Conservation (phyloP, 768 basidiomycete species). For the Tephrocybe sp. region DNA sequence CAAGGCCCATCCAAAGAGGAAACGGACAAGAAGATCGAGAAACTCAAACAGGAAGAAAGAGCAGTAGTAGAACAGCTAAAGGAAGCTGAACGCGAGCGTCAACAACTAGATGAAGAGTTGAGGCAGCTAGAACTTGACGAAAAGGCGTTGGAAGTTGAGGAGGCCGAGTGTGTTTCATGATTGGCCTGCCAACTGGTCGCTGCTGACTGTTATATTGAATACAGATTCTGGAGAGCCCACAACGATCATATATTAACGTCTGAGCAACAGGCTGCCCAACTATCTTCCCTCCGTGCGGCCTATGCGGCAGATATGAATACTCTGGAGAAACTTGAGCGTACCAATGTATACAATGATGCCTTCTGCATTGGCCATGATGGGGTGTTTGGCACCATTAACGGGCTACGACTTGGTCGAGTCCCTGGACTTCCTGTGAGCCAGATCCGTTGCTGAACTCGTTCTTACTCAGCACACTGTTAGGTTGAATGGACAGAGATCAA, state of each 20-base stretch:
- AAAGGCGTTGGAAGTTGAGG: conserved; percentile 74
- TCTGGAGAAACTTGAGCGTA: conserved; percentile 81
- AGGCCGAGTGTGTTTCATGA: conserved; percentile 62
- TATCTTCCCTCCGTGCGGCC: conserved; percentile 71
- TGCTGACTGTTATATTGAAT: conserved; percentile 14
- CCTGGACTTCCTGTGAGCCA: conserved; percentile 71
- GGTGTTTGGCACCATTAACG: conserved; percentile 97
- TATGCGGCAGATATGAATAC: conserved; percentile 75
- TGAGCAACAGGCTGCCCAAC: conserved; percentile 65
- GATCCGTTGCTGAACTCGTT: not conserved
- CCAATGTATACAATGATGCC: conserved; percentile 94
- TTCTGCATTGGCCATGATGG: conserved; percentile 96
- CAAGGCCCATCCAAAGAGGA: conserved; percentile 61
- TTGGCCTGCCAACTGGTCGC: not conserved
- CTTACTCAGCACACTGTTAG: conserved; percentile 32
- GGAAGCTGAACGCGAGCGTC: conserved; percentile 72
- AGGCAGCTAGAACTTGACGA: conserved; percentile 73
- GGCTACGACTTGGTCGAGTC: conserved; percentile 85
- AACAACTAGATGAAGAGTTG: conserved; percentile 72
- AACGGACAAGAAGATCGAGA: conserved; percentile 70
- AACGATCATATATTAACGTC: conserved; percentile 66
- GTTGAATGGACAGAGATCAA: conserved; percentile 99
- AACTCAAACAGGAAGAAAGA: conserved; percentile 64
- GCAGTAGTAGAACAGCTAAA: conserved; percentile 72
- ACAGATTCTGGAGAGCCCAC: conserved; percentile 80